Evolutionary conservation across 768 basidiomycete genomes (phyloP), one percentile per base, ranked within the genome.

Genomic region (Collybia mongolica): DNA sequence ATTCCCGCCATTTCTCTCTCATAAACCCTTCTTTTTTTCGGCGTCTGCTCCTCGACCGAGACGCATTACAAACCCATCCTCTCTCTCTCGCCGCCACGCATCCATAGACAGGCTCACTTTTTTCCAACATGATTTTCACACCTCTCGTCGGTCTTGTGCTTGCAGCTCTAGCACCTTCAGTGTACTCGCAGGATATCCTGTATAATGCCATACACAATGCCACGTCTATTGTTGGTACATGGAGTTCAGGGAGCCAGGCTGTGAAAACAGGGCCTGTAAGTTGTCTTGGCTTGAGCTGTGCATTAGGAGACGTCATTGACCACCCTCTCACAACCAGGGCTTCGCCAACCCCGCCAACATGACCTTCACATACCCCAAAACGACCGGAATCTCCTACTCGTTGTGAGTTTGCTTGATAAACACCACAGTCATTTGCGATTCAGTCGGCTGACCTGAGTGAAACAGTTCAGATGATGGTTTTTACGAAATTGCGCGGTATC

Each of bases 401-500:
- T 96, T 98, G 93, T 96, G 61, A 65, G 93, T 77, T 19, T n/a
- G 2, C 14, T 12, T 28, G 29, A 14, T 5, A 14, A 39, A 18
- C 18, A n/a, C n/a, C n/a, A n/a, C n/a, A n/a, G n/a, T n/a, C n/a
- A 14, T 35, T 18, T 29, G 41, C 48, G 20, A 52, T 20, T 52
- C 28, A 26, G 29, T 40, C 55, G 47, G 48, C 50, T 54, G 36
- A 52, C 49, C 35, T 22, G 23, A 11, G 29, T 32, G 46, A 42
- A 43, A 51, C 52, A 93, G 90, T 72, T 79, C 89, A 46, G 64
- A 70, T 32, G 82, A 87, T 51, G 85, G 86, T 9, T 90, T 72
- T 72, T 99, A 88, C 56, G 97, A 99, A 67, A 78, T 92, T 65
- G 82, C 93, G 18, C 86, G 92, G 58, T 99, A 97, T 69, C 83